phyloP scores from a whole-genome alignment of 805 yeast genomes.

The Lipomyces chichibuensis region DNA sequence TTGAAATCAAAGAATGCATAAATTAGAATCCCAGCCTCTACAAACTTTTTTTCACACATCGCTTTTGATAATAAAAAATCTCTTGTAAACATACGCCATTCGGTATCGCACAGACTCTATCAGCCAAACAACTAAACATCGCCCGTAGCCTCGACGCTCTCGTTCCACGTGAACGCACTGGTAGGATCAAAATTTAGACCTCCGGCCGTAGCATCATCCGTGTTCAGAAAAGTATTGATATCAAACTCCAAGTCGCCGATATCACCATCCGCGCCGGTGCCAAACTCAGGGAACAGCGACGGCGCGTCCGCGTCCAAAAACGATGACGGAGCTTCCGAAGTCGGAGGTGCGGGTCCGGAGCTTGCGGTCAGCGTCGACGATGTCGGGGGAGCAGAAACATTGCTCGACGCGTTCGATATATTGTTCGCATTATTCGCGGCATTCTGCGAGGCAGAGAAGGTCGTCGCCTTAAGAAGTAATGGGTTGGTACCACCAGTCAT shows the following conservation, averaged over 20 bases:
- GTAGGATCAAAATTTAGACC: slow-evolving; percentile 33
- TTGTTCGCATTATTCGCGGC: slow-evolving; percentile 9
- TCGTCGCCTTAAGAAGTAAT: slow-evolving; percentile 25
- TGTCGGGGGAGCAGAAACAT: neutral
- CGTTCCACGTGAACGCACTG: slow-evolving; percentile 33
- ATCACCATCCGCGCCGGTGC: slow-evolving; percentile 26
- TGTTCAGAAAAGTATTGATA: slow-evolving; percentile 34
- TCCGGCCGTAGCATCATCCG: slow-evolving; percentile 32
- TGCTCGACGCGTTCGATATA: neutral
- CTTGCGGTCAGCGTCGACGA: slow-evolving; percentile 12
- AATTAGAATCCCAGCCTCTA: slow-evolving; percentile 1
- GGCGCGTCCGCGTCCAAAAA: slow-evolving; percentile 30
- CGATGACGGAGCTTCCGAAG: slow-evolving; percentile 18
- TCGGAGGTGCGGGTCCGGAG: neutral
- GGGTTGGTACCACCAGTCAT: slow-evolving; percentile 13
- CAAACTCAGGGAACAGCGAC: slow-evolving; percentile 29
- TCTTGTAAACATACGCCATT: neutral
- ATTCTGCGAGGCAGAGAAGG: slow-evolving; percentile 28
- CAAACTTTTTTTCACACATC: neutral
- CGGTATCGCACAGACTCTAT: neutral
- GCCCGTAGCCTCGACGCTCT: slow-evolving; percentile 37
- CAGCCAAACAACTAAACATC: slow-evolving; percentile 23
- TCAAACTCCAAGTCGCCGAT: slow-evolving; percentile 35
- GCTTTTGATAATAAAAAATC: neutral
- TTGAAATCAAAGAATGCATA: slow-evolving; percentile 3